phyloP scores from a whole-genome alignment of 1,139 yeast genomes.

The Saccharomyces hybrid region DNA sequence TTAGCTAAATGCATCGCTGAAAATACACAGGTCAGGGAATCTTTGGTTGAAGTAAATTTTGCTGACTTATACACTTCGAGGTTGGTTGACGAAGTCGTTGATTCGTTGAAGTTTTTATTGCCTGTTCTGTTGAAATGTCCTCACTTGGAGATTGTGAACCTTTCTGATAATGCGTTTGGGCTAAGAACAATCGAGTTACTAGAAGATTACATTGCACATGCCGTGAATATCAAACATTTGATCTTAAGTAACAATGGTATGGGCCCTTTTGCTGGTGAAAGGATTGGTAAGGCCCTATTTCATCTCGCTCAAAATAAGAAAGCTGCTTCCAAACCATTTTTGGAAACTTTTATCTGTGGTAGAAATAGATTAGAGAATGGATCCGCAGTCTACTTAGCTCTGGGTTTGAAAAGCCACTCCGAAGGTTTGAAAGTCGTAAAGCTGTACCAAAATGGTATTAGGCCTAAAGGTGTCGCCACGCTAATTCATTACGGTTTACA shows the following conservation, averaged over 20 bases:
- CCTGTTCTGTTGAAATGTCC: slow-evolving; percentile 66
- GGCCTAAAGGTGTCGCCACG: slow-evolving; percentile 83
- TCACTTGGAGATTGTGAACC: slow-evolving; percentile 62
- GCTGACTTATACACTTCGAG: slow-evolving; percentile 94
- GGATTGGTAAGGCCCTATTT: slow-evolving; percentile 81
- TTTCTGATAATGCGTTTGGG: slow-evolving; percentile 95
- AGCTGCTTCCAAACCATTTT: slow-evolving; percentile 36
- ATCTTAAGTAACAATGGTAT: slow-evolving; percentile 90
- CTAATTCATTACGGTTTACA: slow-evolving; percentile 68
- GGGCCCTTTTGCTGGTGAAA: slow-evolving; percentile 96
- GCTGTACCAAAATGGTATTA: slow-evolving; percentile 90
- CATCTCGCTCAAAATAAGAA: slow-evolving; percentile 61
- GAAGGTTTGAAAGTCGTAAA: slow-evolving; percentile 63
- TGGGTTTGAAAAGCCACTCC: slow-evolving; percentile 66
- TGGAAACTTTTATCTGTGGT: slow-evolving; percentile 87
- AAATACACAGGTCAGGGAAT: slow-evolving; percentile 39
- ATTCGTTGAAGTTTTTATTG: slow-evolving; percentile 62
- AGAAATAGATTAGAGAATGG: slow-evolving; percentile 96
- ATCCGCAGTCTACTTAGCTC: slow-evolving; percentile 66
- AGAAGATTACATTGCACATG: slow-evolving; percentile 68
- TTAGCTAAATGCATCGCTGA: slow-evolving; percentile 53
- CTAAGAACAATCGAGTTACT: slow-evolving; percentile 89
- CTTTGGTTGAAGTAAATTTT: slow-evolving; percentile 62
- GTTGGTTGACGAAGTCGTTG: slow-evolving; percentile 88
- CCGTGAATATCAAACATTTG: slow-evolving; percentile 74